phyloP scores from a whole-genome alignment of 768 basidiomycete species.

The Auricularia cornea region DNA sequence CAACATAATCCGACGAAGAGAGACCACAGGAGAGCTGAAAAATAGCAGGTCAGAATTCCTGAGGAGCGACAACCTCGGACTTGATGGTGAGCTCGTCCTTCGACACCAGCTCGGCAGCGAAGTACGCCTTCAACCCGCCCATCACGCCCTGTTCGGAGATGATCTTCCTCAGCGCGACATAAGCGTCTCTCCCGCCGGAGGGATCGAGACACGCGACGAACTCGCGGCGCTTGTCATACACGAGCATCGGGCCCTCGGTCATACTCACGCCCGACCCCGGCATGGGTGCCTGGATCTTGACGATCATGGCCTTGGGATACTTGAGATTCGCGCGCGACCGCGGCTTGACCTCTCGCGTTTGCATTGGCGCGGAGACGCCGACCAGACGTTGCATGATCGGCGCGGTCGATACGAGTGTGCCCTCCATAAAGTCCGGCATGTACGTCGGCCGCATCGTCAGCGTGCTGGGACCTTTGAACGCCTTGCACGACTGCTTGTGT shows the following conservation, averaged over 20 bases:
- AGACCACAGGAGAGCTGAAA: no score
- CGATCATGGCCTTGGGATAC: constrained; percentile 33
- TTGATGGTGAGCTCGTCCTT: constrained; percentile 43
- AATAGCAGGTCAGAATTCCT: neutral
- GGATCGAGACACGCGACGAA: constrained; percentile 38
- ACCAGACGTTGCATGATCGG: neutral
- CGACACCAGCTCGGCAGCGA: constrained; percentile 41
- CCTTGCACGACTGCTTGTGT: constrained; percentile 41
- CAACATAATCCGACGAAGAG: no score
- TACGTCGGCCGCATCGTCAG: neutral
- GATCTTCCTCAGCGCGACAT: constrained; percentile 32
- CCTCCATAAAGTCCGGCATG: no score
- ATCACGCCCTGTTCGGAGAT: constrained; percentile 33
- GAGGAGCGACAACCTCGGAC: constrained; percentile 16
- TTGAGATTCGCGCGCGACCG: constrained; percentile 23
- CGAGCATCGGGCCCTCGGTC: constrained; percentile 18
- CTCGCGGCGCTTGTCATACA: constrained; percentile 48
- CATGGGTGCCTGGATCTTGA: constrained; percentile 52
- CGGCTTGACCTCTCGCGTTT: constrained; percentile 41
- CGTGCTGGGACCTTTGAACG: constrained; percentile 26
- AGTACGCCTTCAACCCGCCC: constrained; percentile 42
- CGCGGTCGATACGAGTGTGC: neutral
- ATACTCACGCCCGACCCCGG: constrained; percentile 3
- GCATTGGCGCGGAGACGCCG: constrained; percentile 12
- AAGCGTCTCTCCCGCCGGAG: constrained; percentile 26